Evolutionary conservation across 129 eudicot genomes (phyloP).

Genomic region (Ambrosia trifida): DNA sequence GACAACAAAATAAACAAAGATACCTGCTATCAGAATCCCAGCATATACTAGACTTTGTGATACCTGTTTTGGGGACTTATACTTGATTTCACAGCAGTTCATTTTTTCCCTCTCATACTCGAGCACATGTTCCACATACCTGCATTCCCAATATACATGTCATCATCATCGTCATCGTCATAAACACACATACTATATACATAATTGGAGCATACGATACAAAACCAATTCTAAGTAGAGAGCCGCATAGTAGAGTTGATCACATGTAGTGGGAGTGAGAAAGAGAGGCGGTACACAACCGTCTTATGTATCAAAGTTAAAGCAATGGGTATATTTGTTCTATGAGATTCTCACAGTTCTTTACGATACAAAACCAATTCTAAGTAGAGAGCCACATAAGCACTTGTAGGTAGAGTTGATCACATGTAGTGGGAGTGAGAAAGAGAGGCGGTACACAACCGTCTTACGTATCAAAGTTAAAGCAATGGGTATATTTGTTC

Average conservation of each 20-base stretch:
- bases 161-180: slow-evolving; percentile 17
- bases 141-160: slow-evolving; percentile 24
- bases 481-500: not conserved
- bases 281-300: not conserved
- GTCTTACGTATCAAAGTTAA: not conserved
- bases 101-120: slow-evolving; percentile 74
- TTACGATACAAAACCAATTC: too few species aligned
- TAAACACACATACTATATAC: not conserved
- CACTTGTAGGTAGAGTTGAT: too few species aligned
- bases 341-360: not conserved
- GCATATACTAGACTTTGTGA: slow-evolving; percentile 86
- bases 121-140: slow-evolving; percentile 89
- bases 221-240: too few species aligned
- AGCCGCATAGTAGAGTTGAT: too few species aligned
- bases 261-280: not conserved
- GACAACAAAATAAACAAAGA: slow-evolving; percentile 83
- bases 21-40: slow-evolving; percentile 89
- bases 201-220: not conserved
- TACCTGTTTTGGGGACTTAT: slow-evolving; percentile 63
- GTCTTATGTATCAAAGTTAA: not conserved
- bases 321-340: not conserved
- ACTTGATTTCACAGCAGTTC: slow-evolving; percentile 82
- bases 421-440: not conserved
- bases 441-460: not conserved
- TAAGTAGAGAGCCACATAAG: too few species aligned